phyloP scores from a whole-genome alignment of 768 basidiomycete genomes.

The Pisolithus microcarpus region DNA sequence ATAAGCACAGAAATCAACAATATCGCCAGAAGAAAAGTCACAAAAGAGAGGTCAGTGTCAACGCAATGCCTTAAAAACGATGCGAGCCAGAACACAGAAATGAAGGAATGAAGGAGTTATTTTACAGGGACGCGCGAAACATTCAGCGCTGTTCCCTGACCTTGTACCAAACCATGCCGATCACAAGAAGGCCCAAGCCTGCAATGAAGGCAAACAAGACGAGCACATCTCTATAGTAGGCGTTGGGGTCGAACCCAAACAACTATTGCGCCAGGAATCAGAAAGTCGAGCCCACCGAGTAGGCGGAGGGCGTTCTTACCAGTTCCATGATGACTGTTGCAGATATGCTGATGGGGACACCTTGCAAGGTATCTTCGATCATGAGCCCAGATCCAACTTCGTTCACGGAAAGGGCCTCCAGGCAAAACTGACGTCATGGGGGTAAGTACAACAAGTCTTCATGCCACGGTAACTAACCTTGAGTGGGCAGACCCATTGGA shows the following conservation, averaged over 20 bases:
- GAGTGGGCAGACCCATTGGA: constrained; percentile 84
- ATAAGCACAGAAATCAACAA: background rate
- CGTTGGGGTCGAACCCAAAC: constrained; percentile 76
- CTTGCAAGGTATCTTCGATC: constrained; percentile 72
- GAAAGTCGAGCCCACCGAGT: background rate
- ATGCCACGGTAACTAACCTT: constrained; percentile 33
- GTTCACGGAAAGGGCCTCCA: constrained; percentile 88
- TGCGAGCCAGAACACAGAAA: background rate
- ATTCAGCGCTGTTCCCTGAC: constrained; percentile 67
- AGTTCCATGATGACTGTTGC: constrained; percentile 82
- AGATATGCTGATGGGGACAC: constrained; percentile 76
- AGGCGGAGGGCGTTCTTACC: constrained; percentile 34
- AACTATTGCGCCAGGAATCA: constrained; percentile 35
- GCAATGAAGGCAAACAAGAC: constrained; percentile 82
- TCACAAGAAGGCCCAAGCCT: constrained; percentile 67
- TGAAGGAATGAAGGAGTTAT: background rate
- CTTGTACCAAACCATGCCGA: constrained; percentile 68
- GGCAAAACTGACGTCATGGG: constrained; percentile 34
- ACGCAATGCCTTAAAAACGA: background rate
- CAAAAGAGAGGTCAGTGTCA: background rate
- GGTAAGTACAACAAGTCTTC: background rate
- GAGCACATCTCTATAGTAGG: constrained; percentile 87
- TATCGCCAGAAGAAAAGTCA: background rate
- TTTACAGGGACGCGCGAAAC: background rate
- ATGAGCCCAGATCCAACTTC: constrained; percentile 85